Percentiles rank a stretch among this genome's conserved stretches.
Conservation (phyloP, 345 rosid genomes). For the Corchorus olitorius region DNA sequence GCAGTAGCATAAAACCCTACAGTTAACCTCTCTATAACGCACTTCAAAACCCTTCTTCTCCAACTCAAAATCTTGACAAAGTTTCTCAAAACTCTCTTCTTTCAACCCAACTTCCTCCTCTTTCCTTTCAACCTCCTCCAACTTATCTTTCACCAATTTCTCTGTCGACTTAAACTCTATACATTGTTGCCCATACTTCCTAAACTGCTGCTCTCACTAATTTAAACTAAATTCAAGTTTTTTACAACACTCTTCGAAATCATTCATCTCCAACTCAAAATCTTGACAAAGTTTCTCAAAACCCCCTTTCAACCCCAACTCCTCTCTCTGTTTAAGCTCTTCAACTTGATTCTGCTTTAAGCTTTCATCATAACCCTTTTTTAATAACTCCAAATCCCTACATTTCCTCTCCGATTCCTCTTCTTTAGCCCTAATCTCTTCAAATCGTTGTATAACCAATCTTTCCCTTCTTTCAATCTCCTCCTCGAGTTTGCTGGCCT, state of each 20-base stretch:
- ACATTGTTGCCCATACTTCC: background rate
- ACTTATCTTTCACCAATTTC: background rate
- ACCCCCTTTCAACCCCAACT: background rate
- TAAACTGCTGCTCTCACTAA: no score
- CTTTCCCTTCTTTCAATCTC: conserved; percentile 25
- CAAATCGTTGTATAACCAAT: conserved; percentile 10
- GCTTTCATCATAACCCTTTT: background rate
- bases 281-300: background rate
- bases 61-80: background rate
- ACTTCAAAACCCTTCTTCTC: conserved; percentile 10
- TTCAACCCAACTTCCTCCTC: conserved; percentile 5
- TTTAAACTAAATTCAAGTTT: background rate
- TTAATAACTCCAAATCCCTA: background rate
- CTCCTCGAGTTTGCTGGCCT: conserved; percentile 16
- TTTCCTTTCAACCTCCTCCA: background rate
- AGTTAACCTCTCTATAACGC: background rate
- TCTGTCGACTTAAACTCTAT: no score
- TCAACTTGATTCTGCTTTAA: background rate
- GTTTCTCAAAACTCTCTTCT: background rate
- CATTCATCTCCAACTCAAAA: background rate
- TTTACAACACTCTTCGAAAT: background rate
- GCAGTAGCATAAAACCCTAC: background rate
- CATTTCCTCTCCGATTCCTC: background rate
- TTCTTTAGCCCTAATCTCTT: no score
- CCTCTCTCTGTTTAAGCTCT: background rate